These are phyloP conservation scores for Candida tetrigidarum DNA, from an alignment of 1,139 yeast species.

Conservation along the genomic window DNA sequence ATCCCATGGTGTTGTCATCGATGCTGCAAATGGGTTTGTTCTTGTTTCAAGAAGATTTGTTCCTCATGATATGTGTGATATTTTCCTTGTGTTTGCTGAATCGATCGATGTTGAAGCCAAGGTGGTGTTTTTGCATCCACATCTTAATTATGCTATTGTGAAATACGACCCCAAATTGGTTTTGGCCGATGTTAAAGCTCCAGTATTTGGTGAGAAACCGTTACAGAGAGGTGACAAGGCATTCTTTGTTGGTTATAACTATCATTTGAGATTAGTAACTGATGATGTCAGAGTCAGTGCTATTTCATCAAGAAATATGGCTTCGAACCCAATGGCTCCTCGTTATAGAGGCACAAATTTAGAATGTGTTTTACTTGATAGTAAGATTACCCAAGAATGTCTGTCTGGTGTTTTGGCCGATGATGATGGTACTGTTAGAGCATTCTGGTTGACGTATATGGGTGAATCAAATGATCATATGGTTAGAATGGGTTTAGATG, in stretches of 20 bases:
- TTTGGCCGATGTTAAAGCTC: slow-evolving; percentile 54
- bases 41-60: slow-evolving; percentile 78
- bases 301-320: slow-evolving; percentile 73
- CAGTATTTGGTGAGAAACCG: slow-evolving; percentile 60
- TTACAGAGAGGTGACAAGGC: slow-evolving; percentile 77
- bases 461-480: slow-evolving; percentile 73
- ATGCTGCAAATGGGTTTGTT: slow-evolving; percentile 78
- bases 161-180: slow-evolving; percentile 76
- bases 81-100: slow-evolving; percentile 81
- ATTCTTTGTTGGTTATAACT: slow-evolving; percentile 79
- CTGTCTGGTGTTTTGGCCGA: slow-evolving; percentile 83
- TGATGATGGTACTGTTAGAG: slow-evolving; percentile 76
- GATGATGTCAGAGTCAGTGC: slow-evolving; percentile 81
- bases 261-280: slow-evolving; percentile 68
- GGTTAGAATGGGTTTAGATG: slow-evolving; percentile 84
- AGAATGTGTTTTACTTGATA: slow-evolving; percentile 78
- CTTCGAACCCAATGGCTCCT: slow-evolving; percentile 70
- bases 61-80: slow-evolving; percentile 86
- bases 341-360: slow-evolving; percentile 86
- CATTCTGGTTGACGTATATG: slow-evolving; percentile 80
- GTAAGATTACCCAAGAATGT: slow-evolving; percentile 73
- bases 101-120: slow-evolving; percentile 81
- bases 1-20: slow-evolving; percentile 81
- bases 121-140: slow-evolving; percentile 85
- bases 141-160: slow-evolving; percentile 82